A percentile compares a stretch with the other conserved stretches of the same genome.
Conservation (phyloP, 1,284 basidiomycete species). For the Puccinia hordei region DNA sequence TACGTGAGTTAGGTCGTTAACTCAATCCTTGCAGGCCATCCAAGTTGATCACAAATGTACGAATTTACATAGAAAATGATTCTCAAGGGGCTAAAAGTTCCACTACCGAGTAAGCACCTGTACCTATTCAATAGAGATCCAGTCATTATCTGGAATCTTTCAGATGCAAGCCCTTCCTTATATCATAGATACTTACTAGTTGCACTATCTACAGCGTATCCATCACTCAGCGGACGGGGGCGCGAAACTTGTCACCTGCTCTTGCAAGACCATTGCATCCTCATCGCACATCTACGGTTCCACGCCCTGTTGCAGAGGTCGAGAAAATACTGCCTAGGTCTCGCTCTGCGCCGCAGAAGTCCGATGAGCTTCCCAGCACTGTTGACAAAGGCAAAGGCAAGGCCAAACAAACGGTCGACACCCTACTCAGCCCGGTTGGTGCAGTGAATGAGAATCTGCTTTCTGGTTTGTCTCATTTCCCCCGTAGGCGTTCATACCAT, state of each 20-base stretch:
- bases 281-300: background rate
- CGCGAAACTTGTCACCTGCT: background rate
- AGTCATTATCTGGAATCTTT: too few relatives aligned
- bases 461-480: background rate
- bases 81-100: background rate
- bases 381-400: constrained; percentile 9
- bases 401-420: background rate
- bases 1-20: background rate
- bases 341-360: background rate
- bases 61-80: too few relatives aligned
- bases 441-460: background rate
- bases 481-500: background rate
- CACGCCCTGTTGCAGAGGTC: background rate
- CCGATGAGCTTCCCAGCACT: background rate
- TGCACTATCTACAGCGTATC: too few relatives aligned
- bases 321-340: background rate
- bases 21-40: background rate
- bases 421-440: background rate
- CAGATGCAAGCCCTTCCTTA: background rate
- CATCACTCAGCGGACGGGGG: background rate
- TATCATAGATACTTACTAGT: background rate
- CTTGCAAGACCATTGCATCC: background rate
- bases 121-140: too few relatives aligned
- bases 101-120: background rate
- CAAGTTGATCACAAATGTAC: background rate